Conservation (phyloP, 768 basidiomycete genomes). For the Pleurotus sapidus region DNA sequence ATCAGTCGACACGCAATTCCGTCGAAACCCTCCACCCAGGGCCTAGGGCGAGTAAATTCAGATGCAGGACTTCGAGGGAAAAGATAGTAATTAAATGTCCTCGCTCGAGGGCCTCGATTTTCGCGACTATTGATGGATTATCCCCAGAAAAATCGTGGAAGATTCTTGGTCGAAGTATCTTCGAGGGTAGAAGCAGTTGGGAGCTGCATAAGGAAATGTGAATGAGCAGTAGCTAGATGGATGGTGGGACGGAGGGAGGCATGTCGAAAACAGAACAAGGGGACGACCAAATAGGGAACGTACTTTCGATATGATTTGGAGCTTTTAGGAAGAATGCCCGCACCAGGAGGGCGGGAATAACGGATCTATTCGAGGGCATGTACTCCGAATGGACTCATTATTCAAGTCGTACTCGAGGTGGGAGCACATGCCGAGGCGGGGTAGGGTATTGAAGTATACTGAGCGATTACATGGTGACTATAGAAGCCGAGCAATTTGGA, state of each 20-base stretch:
- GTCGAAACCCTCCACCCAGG: background rate
- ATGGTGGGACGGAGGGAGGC: background rate
- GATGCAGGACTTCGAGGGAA: background rate
- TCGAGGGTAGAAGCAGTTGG: background rate
- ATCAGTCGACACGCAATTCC: background rate
- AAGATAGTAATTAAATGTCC: background rate
- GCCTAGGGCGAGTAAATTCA: background rate
- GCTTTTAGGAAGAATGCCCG: background rate
- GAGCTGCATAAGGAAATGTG: conserved; percentile 1
- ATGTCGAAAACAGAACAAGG: background rate
- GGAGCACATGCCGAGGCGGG: background rate
- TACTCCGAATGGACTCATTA: too few relatives aligned
- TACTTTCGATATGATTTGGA: background rate
- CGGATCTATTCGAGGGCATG: background rate
- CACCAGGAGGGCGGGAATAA: background rate
- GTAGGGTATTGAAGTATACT: background rate
- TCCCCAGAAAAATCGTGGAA: too few relatives aligned
- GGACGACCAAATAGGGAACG: background rate
- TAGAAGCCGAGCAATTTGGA: too few relatives aligned
- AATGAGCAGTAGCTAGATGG: background rate
- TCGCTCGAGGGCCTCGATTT: background rate
- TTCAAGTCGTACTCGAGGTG: background rate
- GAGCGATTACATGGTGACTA: background rate
- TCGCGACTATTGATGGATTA: background rate
- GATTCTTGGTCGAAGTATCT: background rate